Conservation (phyloP, 495 filamentous ascomycete species). For the Neurospora sp. region DNA sequence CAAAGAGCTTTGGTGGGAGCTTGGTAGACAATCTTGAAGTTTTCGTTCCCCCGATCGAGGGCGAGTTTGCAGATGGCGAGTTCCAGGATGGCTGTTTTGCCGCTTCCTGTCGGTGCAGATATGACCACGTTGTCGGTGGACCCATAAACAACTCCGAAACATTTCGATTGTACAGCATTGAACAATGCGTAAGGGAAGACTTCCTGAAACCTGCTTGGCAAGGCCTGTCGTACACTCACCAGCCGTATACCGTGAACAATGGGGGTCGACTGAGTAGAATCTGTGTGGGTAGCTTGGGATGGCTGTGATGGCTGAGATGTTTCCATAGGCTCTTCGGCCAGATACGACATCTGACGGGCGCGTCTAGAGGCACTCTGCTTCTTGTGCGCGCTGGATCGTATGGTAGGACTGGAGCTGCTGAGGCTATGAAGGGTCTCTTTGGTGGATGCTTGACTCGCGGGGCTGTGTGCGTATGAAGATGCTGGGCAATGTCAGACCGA, state of each 20-base stretch:
- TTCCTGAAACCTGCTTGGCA: constrained; percentile 68
- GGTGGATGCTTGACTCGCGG: background rate
- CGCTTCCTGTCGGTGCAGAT: constrained; percentile 85
- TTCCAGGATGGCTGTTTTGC: constrained; percentile 87
- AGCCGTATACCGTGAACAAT: constrained; percentile 57
- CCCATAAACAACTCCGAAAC: constrained; percentile 61
- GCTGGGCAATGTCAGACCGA: background rate
- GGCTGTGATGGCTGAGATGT: background rate
- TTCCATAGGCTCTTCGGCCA: background rate
- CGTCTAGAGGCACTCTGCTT: background rate
- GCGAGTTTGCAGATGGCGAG: constrained; percentile 80
- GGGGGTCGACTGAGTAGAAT: constrained; percentile 20
- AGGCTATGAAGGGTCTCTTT: background rate
- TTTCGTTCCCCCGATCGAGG: constrained; percentile 47
- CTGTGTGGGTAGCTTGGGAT: background rate
- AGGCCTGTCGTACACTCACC: constrained; percentile 50
- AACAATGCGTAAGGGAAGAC: constrained; percentile 77
- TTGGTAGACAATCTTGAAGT: constrained; percentile 91
- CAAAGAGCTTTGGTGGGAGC: constrained; percentile 93
- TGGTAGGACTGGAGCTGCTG: constrained; percentile 11
- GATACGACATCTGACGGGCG: background rate
- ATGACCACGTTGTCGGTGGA: constrained; percentile 78
- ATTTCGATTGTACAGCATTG: constrained; percentile 89
- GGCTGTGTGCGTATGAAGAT: background rate
- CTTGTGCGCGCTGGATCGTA: constrained; percentile 1